Evolutionary conservation across 78 protist species (phyloP), one percentile per base, ranked within the genome.

Genomic region (Parvularia atlantis): DNA sequence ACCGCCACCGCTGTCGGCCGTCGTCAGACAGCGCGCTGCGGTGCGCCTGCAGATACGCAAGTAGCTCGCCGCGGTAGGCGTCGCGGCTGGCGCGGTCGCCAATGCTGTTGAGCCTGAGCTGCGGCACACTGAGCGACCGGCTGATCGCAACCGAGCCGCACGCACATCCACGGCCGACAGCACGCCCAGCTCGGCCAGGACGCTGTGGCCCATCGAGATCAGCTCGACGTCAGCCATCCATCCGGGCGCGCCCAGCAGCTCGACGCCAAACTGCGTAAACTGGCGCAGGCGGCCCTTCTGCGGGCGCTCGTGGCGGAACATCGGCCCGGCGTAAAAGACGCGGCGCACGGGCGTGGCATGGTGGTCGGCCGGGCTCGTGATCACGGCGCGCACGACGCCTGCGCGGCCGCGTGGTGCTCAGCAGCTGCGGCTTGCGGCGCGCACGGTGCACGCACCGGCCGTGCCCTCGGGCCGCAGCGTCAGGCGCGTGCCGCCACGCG

Each of bases 231-330:
- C 30, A 20, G 56, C 56, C 17, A 52, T 52, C 30, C 20, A 52
- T 20, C 17, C 17, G 20, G 56, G 20, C 17, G 20, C 30, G 17
- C 56, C 33, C 9, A 78, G n/a, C n/a, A n/a, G n/a, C n/a, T n/a
- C n/a, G n/a, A n/a, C n/a, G n/a, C n/a, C 82, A 0, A 82, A 28
- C 33, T 82, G 87, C 24, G 54, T 68, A 36, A 84, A 77, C 60
- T 84, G 83, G 36, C 89, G 63, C 10, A 28, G 54, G 5, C 89
- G 44, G 5, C 89, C 89, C 41, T 28, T 1, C 66, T 84, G 89
- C 31, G 89, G 89, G 17, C 84, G 33, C 52, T 84, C 89, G 31
- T 72, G 75, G 24, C 89, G 43, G 48, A 84, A 84, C 89, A 84
- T 84, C 40, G 84, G 84, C 2, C 84, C 89, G 1, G 33, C 5